A percentile compares a stretch with the other conserved stretches of the same genome.
Evolutionary conservation across 495 filamentous ascomycete species (phyloP).

Genomic region (Neurospora sublineolata): DNA sequence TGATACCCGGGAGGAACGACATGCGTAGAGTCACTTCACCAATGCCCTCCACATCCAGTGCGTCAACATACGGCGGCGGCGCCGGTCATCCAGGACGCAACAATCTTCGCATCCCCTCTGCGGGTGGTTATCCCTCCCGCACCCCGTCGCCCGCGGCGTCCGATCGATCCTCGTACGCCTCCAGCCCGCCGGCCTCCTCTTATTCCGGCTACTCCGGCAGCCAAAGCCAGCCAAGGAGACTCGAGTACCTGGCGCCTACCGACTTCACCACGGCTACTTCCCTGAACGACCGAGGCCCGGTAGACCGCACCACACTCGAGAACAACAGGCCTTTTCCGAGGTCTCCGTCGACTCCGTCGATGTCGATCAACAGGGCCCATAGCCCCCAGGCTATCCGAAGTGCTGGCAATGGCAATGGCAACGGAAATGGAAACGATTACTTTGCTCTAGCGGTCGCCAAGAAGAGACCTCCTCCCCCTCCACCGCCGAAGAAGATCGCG

Average conservation of each 20-base stretch:
- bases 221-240: constrained; percentile 14
- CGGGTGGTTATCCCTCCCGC: not conserved
- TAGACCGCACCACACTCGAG: constrained; percentile 12
- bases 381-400: not conserved
- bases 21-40: not conserved
- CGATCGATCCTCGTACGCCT: not conserved
- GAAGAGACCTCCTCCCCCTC: constrained; percentile 54
- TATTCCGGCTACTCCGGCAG: constrained; percentile 11
- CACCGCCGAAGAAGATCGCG: constrained; percentile 44
- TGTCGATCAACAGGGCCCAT: constrained; percentile 17
- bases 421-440: constrained; percentile 5
- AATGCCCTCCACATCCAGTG: not conserved
- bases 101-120: constrained; percentile 27
- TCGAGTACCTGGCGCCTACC: constrained; percentile 28
- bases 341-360: not conserved
- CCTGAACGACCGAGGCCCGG: constrained; percentile 17
- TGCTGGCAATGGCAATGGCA: constrained; percentile 10
- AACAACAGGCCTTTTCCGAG: not conserved
- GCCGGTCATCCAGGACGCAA: not conserved
- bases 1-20: constrained; percentile 17
- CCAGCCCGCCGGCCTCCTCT: not conserved
- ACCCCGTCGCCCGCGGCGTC: not conserved
- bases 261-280: constrained; percentile 36
- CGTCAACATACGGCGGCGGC: not conserved
- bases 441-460: constrained; percentile 18